Evolutionary conservation across 2,329 filamentous ascomycete genomes (phyloP), one percentile per base, ranked within the genome.

Genomic region (Neonectria sp.): DNA sequence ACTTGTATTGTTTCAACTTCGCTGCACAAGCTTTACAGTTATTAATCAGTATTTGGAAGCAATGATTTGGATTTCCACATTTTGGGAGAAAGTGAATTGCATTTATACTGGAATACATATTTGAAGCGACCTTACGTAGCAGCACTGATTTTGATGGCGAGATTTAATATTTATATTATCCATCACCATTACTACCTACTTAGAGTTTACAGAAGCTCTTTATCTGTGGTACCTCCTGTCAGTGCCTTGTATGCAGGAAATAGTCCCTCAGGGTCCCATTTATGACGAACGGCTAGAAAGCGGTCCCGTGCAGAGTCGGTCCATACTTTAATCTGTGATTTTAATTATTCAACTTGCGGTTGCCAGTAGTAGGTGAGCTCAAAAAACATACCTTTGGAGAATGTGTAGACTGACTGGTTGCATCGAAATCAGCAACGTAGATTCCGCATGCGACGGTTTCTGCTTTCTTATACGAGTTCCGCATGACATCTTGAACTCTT

Each of bases 391-490:
- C 58, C 24, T 24, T 51, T 4, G 58, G 31, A 12, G 58, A 60
- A 25, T 60, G 58, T 4, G 21, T 15, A 31, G 46, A 17, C 9
- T 45, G 15, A 13, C 15, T 17, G 2, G 58, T 53, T 5, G 27
- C 31, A 45, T 60, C 35, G 17, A 60, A 60, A 24, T 60, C 58
- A 11, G 58, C 58, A 31, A 60, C 35, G n/a, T 60, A 60, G 5
- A 60, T 60, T 40, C 58, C 58, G 25, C 58, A 60, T n/a, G 58
- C 58, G 13, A 60, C 58, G 17, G 48, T 6, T 17, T 60, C 58
- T 3, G 58, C 58, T 5, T 53, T 29, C 15, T 37, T 6, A 17
- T 60, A 60, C 15, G 45, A 40, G 24, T 29, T 6, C 29, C 25
- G 21, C 58, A 60, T 60, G 4, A 43, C 11, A 4, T 53, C 21